phyloP scores from a whole-genome alignment of 2,329 filamentous ascomycete genomes.

The Ophiosphaerella herpotricha region DNA sequence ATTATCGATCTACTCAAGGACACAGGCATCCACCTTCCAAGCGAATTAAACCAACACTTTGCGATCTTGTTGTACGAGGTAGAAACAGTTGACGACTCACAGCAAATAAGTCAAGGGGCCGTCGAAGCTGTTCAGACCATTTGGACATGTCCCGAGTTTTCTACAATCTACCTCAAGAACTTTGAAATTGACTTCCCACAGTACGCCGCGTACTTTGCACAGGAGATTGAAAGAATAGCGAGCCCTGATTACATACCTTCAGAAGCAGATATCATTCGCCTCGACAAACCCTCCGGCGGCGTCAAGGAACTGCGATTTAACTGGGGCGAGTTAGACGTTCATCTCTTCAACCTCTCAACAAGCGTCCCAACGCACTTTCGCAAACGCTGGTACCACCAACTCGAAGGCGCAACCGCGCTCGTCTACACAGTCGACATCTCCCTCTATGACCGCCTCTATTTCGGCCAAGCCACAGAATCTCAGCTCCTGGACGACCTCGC shows the following conservation, averaged over 20 bases:
- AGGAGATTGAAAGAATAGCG: constrained; percentile 34
- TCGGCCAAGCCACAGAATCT: constrained; percentile 31
- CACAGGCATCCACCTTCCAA: constrained; percentile 35
- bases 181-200: constrained; percentile 46
- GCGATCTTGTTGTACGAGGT: constrained; percentile 42
- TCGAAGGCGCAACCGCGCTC: constrained; percentile 38
- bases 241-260: constrained; percentile 34
- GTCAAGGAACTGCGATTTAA: constrained; percentile 43
- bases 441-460: constrained; percentile 38
- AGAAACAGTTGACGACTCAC: constrained; percentile 33
- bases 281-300: constrained; percentile 34
- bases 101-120: constrained; percentile 30
- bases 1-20: constrained; percentile 44
- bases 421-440: constrained; percentile 42
- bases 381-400: constrained; percentile 44
- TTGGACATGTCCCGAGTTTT: constrained; percentile 38
- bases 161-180: constrained; percentile 38
- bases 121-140: constrained; percentile 32
- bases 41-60: constrained; percentile 33
- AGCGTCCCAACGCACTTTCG: constrained; percentile 38
- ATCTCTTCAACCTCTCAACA: constrained; percentile 43
- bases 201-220: constrained; percentile 40
- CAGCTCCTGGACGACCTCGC: constrained; percentile 38
- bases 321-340: constrained; percentile 43
- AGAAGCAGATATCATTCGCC: constrained; percentile 42